Percentiles rank a stretch among this genome's conserved stretches.
Conservation (phyloP, 257 asterid genomes). For the Jacaranda mimosifolia region DNA sequence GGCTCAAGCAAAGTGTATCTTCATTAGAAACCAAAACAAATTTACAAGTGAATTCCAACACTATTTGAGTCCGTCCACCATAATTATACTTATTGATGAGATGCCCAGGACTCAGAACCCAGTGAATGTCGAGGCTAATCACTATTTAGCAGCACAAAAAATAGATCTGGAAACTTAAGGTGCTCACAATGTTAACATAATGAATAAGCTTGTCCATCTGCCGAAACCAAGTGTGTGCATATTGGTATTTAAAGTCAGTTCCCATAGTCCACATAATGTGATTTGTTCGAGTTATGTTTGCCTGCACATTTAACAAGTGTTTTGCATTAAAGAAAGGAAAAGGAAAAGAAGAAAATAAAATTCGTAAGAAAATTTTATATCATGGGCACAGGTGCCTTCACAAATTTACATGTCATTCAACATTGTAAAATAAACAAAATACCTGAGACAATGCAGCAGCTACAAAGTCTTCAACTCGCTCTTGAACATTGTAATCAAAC, state of each 20-base stretch:
- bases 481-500: constrained; percentile 60
- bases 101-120: neutral
- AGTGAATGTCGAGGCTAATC: neutral
- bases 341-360: neutral
- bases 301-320: constrained; percentile 38
- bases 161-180: neutral
- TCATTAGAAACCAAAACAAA: neutral
- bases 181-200: constrained; percentile 56
- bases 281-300: constrained; percentile 57
- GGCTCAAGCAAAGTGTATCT: neutral
- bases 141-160: constrained; percentile 6
- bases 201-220: constrained; percentile 69
- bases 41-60: constrained; percentile 1
- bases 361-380: neutral
- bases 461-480: constrained; percentile 55
- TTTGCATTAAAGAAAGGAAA: neutral
- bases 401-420: constrained; percentile 16
- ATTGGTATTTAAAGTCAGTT: constrained; percentile 59
- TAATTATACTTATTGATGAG: constrained; percentile 1
- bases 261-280: constrained; percentile 70
- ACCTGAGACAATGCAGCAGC: constrained; percentile 60
- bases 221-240: constrained; percentile 60
- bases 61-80: neutral
- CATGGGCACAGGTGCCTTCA: neutral
- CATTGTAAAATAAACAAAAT: neutral